Evolutionary conservation across 2,329 filamentous ascomycete genomes (phyloP).

Genomic region (Penicillium freii): DNA sequence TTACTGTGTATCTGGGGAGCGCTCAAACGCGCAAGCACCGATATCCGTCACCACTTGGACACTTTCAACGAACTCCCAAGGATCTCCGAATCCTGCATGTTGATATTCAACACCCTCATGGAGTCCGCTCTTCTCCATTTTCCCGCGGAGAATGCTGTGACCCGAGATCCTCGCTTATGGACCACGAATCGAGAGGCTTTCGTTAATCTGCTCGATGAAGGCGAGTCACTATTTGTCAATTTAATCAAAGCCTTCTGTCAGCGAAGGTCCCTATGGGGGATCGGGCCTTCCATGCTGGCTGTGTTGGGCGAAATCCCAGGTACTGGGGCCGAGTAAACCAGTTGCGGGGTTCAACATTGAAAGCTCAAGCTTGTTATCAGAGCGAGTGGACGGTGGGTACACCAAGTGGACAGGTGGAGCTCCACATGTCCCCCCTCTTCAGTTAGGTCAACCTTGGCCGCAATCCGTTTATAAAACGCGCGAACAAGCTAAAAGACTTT

Average conservation of each 20-base stretch:
- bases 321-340: too few relatives aligned
- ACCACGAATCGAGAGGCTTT: conserved; percentile 4
- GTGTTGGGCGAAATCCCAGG: background rate
- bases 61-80: too few relatives aligned
- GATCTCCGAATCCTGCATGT: too few relatives aligned
- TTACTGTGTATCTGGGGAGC: too few relatives aligned
- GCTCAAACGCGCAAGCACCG: too few relatives aligned
- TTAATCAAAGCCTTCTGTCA: too few relatives aligned
- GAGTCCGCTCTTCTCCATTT: too few relatives aligned
- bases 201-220: conserved; percentile 8
- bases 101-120: too few relatives aligned
- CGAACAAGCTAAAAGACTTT: background rate
- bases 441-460: background rate
- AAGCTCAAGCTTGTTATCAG: background rate
- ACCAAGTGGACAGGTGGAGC: conserved; percentile 9
- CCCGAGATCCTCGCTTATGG: conserved; percentile 6
- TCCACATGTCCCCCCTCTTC: conserved; percentile 5
- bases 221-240: too few relatives aligned
- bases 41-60: too few relatives aligned
- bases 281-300: conserved; percentile 13
- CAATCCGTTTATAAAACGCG: background rate
- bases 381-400: background rate
- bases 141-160: too few relatives aligned
- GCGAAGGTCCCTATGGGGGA: conserved; percentile 7
- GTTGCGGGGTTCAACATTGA: too few relatives aligned